Percentiles rank a stretch among this genome's conserved stretches.
Evolutionary conservation across 345 rosid genomes (phyloP).

Genomic region (Eucalyptus polybractea): DNA sequence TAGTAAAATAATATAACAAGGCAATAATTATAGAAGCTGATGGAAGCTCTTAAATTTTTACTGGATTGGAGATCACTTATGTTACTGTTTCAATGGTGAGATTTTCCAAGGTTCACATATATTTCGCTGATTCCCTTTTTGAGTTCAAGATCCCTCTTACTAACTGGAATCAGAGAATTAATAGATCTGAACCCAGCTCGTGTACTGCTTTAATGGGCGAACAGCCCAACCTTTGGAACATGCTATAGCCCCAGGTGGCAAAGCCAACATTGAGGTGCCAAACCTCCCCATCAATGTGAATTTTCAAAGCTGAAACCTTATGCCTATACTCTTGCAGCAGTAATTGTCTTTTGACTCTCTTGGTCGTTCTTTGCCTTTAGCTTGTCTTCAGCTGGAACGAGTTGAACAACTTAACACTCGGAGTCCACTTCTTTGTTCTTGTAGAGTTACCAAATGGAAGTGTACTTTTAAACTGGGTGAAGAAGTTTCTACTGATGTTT

Average conservation of each 20-base stretch:
- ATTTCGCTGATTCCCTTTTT: neutral
- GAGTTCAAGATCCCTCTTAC: no score
- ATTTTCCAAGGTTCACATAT: neutral
- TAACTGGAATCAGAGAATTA: no score
- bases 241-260: no score
- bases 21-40: neutral
- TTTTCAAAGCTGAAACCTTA: no score
- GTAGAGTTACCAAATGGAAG: neutral
- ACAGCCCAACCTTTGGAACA: no score
- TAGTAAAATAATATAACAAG: neutral
- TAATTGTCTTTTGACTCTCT: neutral
- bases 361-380: neutral
- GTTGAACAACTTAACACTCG: neutral
- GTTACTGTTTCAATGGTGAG: neutral
- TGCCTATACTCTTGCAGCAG: neutral
- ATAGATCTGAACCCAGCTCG: no score
- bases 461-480: neutral
- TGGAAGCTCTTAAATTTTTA: neutral
- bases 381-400: neutral
- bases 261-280: no score
- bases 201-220: no score
- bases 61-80: neutral
- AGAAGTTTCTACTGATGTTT: neutral
- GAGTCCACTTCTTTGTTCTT: neutral
- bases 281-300: no score